Evolutionary conservation across 2,329 filamentous ascomycete genomes (phyloP), one percentile per base, ranked within the genome.

Genomic region (Calonectria pseudoturangicola): DNA sequence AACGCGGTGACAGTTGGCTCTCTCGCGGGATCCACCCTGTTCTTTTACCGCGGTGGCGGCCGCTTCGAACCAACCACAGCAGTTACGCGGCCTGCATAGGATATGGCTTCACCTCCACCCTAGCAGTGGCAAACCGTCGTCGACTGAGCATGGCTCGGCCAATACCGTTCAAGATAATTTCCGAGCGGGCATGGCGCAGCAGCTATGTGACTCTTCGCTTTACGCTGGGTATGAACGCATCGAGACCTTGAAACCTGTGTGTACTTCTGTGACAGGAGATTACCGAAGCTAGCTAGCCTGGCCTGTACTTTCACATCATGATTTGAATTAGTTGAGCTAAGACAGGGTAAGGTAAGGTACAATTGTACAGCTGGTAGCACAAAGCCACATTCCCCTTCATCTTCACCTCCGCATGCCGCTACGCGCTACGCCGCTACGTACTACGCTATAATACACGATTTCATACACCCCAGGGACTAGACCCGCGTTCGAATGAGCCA

Each of bases 391-490:
- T 30, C 69, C 39, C 60, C 25, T 36, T 66, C 39, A 13, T 65
- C 33, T 33, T 28, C 36, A 60, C 58, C 45, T 68, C 50, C 47
- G 15, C 28, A 36, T 45, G 45, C 16, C 16, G 28, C 16, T 16
- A 15, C 30, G 36, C 36, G 21, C 39, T 56, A 39, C 43, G 58
- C 36, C 47, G 48, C 64, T 58, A 27, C 58, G 33, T 21, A 33
- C 47, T 28, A 51, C 60, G 33, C 72, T 60, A 71, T 66, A 41
- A 63, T 69, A 66, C 64, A 68, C 41, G 33, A 39, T 64, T 56
- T 54, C 73, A 71, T 67, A 72, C 66, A 68, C 75, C 73, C 70
- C 39, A 54, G 66, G 36, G 68, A 10, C 54, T n/a, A 72, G 50
- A 63, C 43, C 28, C 41, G 15, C 56, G 50, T 36, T 45, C 45